These are phyloP conservation scores for Polymyxa betae DNA, from an alignment of 208 protist genomes.

Conservation along the genomic window DNA sequence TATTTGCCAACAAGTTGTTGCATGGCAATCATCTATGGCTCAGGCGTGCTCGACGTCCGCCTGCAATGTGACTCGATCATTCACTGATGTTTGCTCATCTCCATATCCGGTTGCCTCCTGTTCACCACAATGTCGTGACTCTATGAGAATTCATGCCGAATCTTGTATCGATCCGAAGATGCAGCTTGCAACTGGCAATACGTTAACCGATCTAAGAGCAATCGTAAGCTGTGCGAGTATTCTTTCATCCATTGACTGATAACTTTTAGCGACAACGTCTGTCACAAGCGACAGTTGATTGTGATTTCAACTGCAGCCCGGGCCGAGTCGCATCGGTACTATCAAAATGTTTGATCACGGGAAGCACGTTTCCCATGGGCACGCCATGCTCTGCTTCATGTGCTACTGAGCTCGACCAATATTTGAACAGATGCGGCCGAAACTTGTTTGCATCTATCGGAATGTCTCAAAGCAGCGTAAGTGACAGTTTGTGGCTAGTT, in stretches of 20 bases:
- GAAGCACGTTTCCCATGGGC: neutral
- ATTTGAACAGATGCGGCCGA: neutral
- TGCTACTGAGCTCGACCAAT: conserved; percentile 27
- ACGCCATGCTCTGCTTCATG: neutral
- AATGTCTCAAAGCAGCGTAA: neutral
- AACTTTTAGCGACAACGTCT: neutral
- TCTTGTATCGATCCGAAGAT: neutral
- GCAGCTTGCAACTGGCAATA: neutral
- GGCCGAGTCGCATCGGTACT: neutral
- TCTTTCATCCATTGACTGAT: neutral
- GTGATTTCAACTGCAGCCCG: neutral
- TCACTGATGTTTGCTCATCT: neutral
- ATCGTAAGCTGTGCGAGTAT: neutral
- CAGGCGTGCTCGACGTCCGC: neutral
- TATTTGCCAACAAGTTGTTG: conserved; percentile 4
- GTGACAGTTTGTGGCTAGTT: neutral
- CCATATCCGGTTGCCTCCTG: neutral
- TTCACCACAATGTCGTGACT: neutral
- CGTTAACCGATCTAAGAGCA: neutral
- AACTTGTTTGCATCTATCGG: neutral
- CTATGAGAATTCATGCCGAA: neutral
- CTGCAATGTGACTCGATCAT: neutral
- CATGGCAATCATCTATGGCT: neutral
- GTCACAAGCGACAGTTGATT: neutral
- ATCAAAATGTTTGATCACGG: neutral